Base-by-base conservation (phyloP, 2,329 filamentous ascomycete genomes). In the Hypoxylon rubiginosum region DNA sequence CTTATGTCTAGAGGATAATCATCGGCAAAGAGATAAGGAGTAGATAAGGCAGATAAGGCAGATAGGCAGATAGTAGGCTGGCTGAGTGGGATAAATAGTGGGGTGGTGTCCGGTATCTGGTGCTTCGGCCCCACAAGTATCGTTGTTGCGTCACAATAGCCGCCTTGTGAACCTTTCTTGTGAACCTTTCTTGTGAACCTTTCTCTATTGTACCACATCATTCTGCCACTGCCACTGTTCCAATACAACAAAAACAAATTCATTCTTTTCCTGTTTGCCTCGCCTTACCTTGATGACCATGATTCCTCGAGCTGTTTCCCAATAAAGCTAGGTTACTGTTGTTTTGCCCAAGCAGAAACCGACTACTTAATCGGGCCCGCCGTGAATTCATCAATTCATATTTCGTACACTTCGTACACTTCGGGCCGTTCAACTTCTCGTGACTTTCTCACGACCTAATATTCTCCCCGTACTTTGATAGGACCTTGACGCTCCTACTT, bases 131-230 rank as follows among this genome's bases (percentile, higher is more conserved):
- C 65, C 61, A 60, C 59, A 62, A 58, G 46, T 24, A 55, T 54
- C 28, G 28, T 39, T 62, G 66, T 68, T 71, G 69, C 71, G 71
- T 72, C 71, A 72, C 71, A 70, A 67, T 66, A 64, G 68, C 67
- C 62, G 69, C 69, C 69, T 67, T 58, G 5, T 46, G 34, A 50
- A 21, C 53, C 58, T 41, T 53, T 63, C 55, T 46, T 58, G 5
- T 46, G 34, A 50, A 21, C 53, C 58, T 41, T 53, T 63, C 55
- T 46, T 58, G 5, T 46, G 34, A 50, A 21, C 53, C 58, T 41
- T 53, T 63, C 55, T 46, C 46, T 49, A 49, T 41, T 41, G 24
- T 36, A 36, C 53, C n/a, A 13, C 49, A 48, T 46, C 52, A 61
- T 53, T 43, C 15, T 51, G 21, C 39, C 39, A 43, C n/a, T n/a